Conservation (phyloP, 192 early-diverging fungal species). For the Coemansia sp. region DNA sequence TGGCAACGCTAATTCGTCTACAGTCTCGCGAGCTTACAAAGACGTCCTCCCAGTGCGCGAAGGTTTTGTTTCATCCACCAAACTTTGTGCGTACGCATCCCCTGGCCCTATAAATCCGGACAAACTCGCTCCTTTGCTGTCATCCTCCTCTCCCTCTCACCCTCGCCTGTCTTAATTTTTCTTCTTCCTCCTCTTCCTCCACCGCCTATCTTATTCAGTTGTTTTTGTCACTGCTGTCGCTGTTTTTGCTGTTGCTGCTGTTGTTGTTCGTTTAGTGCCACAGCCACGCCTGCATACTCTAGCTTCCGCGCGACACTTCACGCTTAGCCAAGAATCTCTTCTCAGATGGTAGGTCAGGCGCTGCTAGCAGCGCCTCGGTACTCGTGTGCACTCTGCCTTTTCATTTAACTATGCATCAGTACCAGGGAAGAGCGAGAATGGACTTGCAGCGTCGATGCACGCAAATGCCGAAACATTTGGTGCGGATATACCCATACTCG, state of each 20-base stretch:
- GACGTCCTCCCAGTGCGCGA: neutral
- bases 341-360: conserved; percentile 3
- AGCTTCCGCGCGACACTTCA: neutral
- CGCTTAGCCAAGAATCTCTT: neutral
- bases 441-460: neutral
- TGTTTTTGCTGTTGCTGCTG: neutral
- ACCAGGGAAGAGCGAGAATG: neutral
- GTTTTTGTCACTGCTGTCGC: too few species aligned
- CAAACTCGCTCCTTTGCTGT: neutral
- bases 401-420: neutral
- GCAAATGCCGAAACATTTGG: neutral
- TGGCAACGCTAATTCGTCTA: neutral
- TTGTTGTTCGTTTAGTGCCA: too few species aligned
- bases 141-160: neutral
- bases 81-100: neutral
- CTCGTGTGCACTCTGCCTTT: neutral
- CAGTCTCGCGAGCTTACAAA: neutral
- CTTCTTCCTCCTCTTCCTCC: neutral
- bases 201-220: neutral
- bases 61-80: neutral
- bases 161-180: neutral
- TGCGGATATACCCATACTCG: neutral
- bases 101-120: neutral
- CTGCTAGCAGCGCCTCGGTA: neutral
- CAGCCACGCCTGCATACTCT: neutral